phyloP scores from a whole-genome alignment of 2,329 filamentous ascomycete genomes.

The Malbranchea cinnamomea region DNA sequence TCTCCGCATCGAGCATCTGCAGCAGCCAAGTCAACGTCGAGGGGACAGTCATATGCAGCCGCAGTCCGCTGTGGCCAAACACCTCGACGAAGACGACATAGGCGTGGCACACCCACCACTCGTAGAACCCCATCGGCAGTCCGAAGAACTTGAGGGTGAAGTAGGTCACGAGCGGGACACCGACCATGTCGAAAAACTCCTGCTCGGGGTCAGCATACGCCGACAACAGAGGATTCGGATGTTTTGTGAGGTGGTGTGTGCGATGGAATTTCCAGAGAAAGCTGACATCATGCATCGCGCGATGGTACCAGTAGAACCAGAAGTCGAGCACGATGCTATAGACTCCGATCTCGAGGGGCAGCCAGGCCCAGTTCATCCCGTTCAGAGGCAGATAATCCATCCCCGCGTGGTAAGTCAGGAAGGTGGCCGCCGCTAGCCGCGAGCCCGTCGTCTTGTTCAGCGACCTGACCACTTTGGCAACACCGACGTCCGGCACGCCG shows the following conservation, averaged over 20 bases:
- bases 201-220: conserved; percentile 30
- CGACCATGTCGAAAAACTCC: conserved; percentile 29
- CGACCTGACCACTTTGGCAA: conserved; percentile 19
- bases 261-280: conserved; percentile 31
- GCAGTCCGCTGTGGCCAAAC: conserved; percentile 26
- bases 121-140: conserved; percentile 32
- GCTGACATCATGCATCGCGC: conserved; percentile 28
- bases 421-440: conserved; percentile 21
- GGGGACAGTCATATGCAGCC: conserved; percentile 23
- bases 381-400: conserved; percentile 15
- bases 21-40: conserved; percentile 23
- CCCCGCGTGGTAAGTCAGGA: conserved; percentile 17
- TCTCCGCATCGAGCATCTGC: conserved; percentile 19
- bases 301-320: conserved; percentile 33
- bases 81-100: conserved; percentile 29
- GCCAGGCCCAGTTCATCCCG: conserved; percentile 25
- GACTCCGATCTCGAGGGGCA: conserved; percentile 24
- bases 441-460: conserved; percentile 20
- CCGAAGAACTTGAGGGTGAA: conserved; percentile 22
- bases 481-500: conserved; percentile 27
- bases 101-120: conserved; percentile 34
- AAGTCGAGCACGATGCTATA: conserved; percentile 30
- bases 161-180: conserved; percentile 28
- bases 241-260: conserved; percentile 33
- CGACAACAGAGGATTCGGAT: conserved; percentile 29